phyloP scores from a whole-genome alignment of 805 yeast species.

The Hanseniaspora pseudoguilliermondii region DNA sequence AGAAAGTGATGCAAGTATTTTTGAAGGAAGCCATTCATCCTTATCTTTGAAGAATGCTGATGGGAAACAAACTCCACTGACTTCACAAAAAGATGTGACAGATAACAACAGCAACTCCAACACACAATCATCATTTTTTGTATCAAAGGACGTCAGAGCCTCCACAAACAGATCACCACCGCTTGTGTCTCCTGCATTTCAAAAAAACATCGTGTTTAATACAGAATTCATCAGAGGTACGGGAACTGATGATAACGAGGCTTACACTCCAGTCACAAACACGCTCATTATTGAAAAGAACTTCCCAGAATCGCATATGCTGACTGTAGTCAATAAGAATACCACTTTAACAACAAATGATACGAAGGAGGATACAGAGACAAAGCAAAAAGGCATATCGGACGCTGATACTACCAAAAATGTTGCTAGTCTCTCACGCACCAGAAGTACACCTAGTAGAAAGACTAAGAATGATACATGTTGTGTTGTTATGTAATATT shows the following conservation, averaged over 20 bases:
- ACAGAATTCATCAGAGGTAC: neutral
- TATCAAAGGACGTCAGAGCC: constrained; percentile 10
- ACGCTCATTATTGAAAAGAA: neutral
- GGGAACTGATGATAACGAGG: neutral
- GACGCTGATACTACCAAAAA: neutral
- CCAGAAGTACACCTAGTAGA: neutral
- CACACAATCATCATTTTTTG: constrained; percentile 4
- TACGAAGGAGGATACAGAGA: neutral
- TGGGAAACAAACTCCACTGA: neutral
- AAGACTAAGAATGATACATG: neutral
- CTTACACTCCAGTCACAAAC: neutral
- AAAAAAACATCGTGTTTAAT: neutral
- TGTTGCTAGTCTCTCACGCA: neutral
- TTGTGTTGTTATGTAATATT: neutral
- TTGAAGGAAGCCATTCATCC: neutral
- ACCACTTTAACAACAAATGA: neutral
- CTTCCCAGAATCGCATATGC: neutral
- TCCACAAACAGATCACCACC: constrained; percentile 1
- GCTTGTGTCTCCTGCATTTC: neutral
- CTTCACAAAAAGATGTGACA: neutral
- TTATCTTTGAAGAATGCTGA: neutral
- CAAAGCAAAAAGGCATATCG: neutral
- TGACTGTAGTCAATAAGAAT: neutral
- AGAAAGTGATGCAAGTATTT: neutral
- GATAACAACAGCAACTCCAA: neutral